A percentile compares a stretch with the other conserved stretches of the same genome.
Conservation (phyloP, 1,139 yeast species). For the Lodderomyces beijingensis region DNA sequence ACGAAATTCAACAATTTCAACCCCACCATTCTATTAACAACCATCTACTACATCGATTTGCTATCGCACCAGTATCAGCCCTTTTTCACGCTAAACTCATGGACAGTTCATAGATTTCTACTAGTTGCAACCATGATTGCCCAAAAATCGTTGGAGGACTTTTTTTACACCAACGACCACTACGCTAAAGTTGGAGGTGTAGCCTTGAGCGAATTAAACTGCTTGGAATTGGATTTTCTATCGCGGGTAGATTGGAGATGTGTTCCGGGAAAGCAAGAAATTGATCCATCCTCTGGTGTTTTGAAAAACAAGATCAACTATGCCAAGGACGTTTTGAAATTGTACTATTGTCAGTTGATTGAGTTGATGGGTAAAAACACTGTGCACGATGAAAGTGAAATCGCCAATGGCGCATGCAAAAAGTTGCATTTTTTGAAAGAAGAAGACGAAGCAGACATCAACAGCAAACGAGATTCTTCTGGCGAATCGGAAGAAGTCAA, state of each 20-base stretch:
- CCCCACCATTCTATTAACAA: conserved; percentile 71
- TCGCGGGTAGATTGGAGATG: conserved; percentile 70
- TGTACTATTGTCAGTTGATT: conserved; percentile 60
- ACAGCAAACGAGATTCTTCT: too few species aligned
- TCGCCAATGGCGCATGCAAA: background rate
- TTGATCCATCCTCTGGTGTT: background rate
- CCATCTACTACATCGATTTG: conserved; percentile 85
- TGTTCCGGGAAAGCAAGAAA: conserved; percentile 34
- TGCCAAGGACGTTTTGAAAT: conserved; percentile 47
- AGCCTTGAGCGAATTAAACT: conserved; percentile 76
- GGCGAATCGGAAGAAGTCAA: conserved; percentile 8
- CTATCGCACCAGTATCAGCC: conserved; percentile 72
- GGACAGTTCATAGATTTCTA: conserved; percentile 89
- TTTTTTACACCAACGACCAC: conserved; percentile 88
- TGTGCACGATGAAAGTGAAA: conserved; percentile 9
- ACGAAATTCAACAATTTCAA: conserved; percentile 83
- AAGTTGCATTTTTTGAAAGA: conserved; percentile 2
- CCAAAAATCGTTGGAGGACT: conserved; percentile 89
- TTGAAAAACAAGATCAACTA: conserved; percentile 15
- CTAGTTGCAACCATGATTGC: conserved; percentile 90
- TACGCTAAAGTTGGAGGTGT: conserved; percentile 97
- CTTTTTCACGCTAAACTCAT: conserved; percentile 76
- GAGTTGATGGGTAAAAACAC: conserved; percentile 51
- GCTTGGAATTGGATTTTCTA: conserved; percentile 84
- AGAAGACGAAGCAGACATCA: conserved; percentile 7